Evolutionary conservation across 305 asterid genomes (phyloP).

Genomic region (Rubia peregrina): DNA sequence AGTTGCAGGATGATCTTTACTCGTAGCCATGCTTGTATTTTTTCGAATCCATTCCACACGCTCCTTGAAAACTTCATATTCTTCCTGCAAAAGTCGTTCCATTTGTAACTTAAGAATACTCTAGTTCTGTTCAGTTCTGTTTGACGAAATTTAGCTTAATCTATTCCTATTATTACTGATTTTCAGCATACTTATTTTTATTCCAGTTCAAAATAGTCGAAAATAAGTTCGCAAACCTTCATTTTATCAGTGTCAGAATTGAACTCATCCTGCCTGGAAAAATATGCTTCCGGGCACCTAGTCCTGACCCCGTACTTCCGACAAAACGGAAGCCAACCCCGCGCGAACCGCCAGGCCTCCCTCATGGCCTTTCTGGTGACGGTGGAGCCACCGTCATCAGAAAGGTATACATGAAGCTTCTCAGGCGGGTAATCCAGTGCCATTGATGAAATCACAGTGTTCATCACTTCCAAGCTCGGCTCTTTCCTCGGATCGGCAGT

Average conservation of each 20-base stretch:
- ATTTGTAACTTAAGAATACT: no score
- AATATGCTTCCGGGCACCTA: slow-evolving; percentile 46
- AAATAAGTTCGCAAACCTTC: slow-evolving; percentile 24
- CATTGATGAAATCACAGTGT: slow-evolving; percentile 63
- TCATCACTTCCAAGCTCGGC: slow-evolving; percentile 58
- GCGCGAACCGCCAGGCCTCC: slow-evolving; percentile 46
- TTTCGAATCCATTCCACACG: slow-evolving; percentile 4
- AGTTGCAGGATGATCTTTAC: slow-evolving; percentile 15
- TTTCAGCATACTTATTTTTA: no score
- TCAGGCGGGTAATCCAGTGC: slow-evolving; percentile 59
- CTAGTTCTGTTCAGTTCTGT: no score
- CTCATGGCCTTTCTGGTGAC: slow-evolving; percentile 33
- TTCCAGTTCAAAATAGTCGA: no score
- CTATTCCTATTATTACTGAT: no score
- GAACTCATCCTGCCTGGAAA: slow-evolving; percentile 17
- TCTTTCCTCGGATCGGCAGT: slow-evolving; percentile 62
- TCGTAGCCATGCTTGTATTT: background rate
- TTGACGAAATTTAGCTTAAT: no score
- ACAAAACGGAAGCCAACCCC: slow-evolving; percentile 47
- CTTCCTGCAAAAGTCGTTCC: slow-evolving; percentile 1
- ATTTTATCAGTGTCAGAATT: slow-evolving; percentile 22
- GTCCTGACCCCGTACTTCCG: slow-evolving; percentile 33
- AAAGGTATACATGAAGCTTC: slow-evolving; percentile 46
- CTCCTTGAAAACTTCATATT: slow-evolving; percentile 10
- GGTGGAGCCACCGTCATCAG: slow-evolving; percentile 56